Evolutionary conservation across 202 grass and related monocot species (phyloP), one percentile per base, ranked within the genome.

Genomic region (Setaria viridis): DNA sequence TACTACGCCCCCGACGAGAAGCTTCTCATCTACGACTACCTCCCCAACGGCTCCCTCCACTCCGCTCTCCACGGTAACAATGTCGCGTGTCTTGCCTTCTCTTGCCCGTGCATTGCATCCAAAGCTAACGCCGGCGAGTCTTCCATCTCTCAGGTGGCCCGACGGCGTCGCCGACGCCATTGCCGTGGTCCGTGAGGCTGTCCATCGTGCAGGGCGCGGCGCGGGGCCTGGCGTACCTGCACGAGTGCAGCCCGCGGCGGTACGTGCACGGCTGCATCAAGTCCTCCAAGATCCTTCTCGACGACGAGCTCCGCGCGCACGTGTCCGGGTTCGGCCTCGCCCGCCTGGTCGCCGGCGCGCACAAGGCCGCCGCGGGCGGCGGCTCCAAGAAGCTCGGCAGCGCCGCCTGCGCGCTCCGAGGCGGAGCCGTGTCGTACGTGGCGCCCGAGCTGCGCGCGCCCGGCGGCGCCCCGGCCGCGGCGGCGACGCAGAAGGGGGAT

Each of bases 1-100:
- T 99, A 99, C 85, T 96, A 93, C 79, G 93, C 97, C 3, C 91
- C 91, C 7, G 97, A 99, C 80, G 93, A 99, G 90, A 94, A 95
- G 86, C 92, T 99, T 12, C 93, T 99, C 71, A 94, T 96, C 91
- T 99, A 96, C 70, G 97, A 96, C 51, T 96, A 91, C 90, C 91
- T 99, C 76, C 46, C 91, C 62, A 99, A 94, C 74, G 96, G 93
- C 62, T 91, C 96, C 16, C 93, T 99, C 67, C 91, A 96, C 85
- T 93, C 96, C 64, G 90, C 87, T 33, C 92, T 99, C 56, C 93
- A 99, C 73, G 93, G 93, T 99, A 92, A 41, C 39, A 41, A 41
- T 41, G 39, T 41, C 39, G 39, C 39, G 39, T 41, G 39, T 41
- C 4, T 41, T 6, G 39, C 39, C 39, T 41, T 41, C 4, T 41